phyloP scores from a whole-genome alignment of 1,284 basidiomycete genomes.

The Apiotrichum gracile region DNA sequence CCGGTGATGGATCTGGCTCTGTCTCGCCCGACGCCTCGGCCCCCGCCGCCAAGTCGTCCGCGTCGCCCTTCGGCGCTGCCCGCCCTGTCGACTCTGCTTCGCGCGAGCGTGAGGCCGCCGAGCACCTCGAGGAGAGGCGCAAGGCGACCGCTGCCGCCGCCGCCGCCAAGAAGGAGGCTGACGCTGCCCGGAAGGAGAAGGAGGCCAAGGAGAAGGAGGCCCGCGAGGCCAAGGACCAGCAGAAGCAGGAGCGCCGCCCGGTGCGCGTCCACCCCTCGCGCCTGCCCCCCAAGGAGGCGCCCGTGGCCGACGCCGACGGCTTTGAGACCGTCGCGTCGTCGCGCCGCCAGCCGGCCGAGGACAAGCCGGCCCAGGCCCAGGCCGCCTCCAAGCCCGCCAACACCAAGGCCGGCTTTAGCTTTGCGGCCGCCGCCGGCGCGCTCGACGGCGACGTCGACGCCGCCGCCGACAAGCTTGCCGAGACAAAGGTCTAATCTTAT shows the following conservation, averaged over 20 bases:
- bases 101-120: conserved; percentile 58
- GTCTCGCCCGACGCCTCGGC: conserved; percentile 43
- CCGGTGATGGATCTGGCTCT: neutral
- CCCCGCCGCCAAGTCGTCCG: conserved; percentile 46
- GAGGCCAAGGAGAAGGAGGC: conserved; percentile 13
- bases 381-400: conserved; percentile 5
- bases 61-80: conserved; percentile 79
- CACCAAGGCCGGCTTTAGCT: conserved; percentile 38
- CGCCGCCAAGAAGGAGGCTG: conserved; percentile 26
- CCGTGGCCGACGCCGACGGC: conserved; percentile 27
- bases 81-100: conserved; percentile 79
- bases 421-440: conserved; percentile 37
- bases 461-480: conserved; percentile 25
- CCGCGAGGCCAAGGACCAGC: conserved; percentile 1
- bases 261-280: conserved; percentile 22
- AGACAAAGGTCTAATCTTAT: conserved; percentile 13
- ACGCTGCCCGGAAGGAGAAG: conserved; percentile 12
- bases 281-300: conserved; percentile 13
- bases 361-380: conserved; percentile 19
- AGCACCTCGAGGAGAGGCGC: conserved; percentile 31
- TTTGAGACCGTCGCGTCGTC: conserved; percentile 26
- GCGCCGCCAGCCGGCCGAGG: conserved; percentile 11
- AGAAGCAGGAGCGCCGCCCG: conserved; percentile 7
- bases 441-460: conserved; percentile 23
- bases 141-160: conserved; percentile 22